A percentile compares a stretch with the other conserved stretches of the same genome.
These are phyloP conservation scores for Backusella australiensis DNA, from an alignment of 192 early-diverging fungal species.

Conservation along the genomic window DNA sequence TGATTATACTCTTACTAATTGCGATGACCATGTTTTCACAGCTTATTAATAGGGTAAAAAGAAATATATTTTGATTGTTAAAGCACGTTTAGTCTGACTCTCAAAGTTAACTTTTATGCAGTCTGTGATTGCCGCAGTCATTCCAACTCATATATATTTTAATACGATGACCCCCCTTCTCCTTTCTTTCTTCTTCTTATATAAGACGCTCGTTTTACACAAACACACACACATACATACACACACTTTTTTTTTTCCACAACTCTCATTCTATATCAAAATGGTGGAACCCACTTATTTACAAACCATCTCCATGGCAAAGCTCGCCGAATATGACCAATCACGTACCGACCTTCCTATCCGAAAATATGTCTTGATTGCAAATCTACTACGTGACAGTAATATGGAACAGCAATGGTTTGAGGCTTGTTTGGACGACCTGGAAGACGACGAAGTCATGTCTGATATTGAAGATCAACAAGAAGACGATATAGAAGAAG, in stretches of 20 bases:
- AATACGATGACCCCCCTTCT: background rate
- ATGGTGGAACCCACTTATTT: background rate
- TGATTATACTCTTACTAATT: background rate
- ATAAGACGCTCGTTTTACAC: background rate
- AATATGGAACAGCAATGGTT: constrained; percentile 1
- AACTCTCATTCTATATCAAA: background rate
- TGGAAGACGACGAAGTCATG: background rate
- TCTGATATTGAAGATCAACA: background rate
- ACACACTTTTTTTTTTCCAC: background rate
- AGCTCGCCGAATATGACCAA: constrained; percentile 2
- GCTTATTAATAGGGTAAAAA: background rate
- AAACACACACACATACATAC: no score
- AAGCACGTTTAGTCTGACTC: no score
- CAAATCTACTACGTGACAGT: constrained; percentile 3
- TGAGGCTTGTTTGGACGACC: constrained; percentile 2
- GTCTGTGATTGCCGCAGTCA: background rate
- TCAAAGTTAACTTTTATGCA: no score
- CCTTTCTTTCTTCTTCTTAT: background rate
- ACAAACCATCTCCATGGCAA: background rate
- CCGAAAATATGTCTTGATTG: constrained; percentile 13
- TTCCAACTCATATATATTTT: background rate
- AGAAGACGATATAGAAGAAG: no score
- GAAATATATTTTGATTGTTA: no score
- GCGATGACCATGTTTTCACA: background rate
- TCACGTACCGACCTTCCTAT: constrained; percentile 10